Evolutionary conservation across 176 grass and related monocot species (phyloP), one percentile per base, ranked within the genome.

Genomic region (Lolium perenne): DNA sequence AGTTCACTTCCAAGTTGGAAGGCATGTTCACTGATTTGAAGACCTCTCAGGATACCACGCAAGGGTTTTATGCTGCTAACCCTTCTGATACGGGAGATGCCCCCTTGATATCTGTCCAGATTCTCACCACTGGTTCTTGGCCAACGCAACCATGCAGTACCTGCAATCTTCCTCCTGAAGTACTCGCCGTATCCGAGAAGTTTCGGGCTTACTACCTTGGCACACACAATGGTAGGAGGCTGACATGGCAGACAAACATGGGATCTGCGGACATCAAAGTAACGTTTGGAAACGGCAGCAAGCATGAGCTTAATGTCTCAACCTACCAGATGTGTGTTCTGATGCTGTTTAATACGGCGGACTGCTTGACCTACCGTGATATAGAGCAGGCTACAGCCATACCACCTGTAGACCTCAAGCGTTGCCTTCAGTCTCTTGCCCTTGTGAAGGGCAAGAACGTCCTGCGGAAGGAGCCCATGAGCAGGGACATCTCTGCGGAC

Each of bases 381-480:
- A 81, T 81, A 2, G 60, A 67, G 45, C 46, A 81, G 79, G 46
- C 46, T 26, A 81, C 79, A 81, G 46, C 79, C 6, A 81, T 81
- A 81, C 62, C 79, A 81, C 61, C 10, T 51, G 46, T 67, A 51
- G 79, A 81, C 26, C 84, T 94, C 66, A 94, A 91, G 68, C 82
- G 88, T 7, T 91, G 92, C 49, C 92, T 94, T 29, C 92, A 91
- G 86, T 94, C 89, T 68, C 88, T 94, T 38, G 89, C 92, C 50
- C 88, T 79, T 48, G 92, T 94, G 57, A 91, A 90, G 79, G 92
- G 92, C 72, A 94, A 94, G 70, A 94, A 94, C 46, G 92, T 94
- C 4, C 67, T 94, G 23, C 82, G 89, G 8, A 94, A 94, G 82
- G 92, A 94, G 53, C 92, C 92, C n/a, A 94, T 94, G 92, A 91